Percentiles rank a stretch among this genome's conserved stretches.
Conservation (phyloP, 106 monocot genomes). For the Xerophyta viscosa region DNA sequence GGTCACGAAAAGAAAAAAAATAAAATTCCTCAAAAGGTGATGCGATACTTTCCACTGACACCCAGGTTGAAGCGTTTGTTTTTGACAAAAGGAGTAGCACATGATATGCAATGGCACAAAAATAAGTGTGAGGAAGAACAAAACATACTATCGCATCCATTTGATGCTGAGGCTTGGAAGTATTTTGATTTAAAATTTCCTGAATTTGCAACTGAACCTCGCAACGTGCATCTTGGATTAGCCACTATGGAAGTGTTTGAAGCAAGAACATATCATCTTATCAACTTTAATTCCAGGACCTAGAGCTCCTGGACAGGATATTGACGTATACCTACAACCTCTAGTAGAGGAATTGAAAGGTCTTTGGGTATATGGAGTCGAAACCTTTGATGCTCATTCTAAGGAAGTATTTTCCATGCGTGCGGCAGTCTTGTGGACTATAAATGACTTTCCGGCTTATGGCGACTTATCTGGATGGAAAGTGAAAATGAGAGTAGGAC, state of each 20-base stretch:
- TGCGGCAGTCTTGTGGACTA: slow-evolving; percentile 20
- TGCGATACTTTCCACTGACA: slow-evolving; percentile 8
- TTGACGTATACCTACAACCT: slow-evolving; percentile 18
- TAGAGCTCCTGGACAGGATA: slow-evolving; percentile 4
- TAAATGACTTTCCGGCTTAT: slow-evolving; percentile 20
- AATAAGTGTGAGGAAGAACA: not conserved
- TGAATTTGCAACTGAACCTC: slow-evolving; percentile 2
- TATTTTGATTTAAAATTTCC: not conserved
- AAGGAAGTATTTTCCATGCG: slow-evolving; percentile 10
- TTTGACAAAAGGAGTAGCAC: not conserved
- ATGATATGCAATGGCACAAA: slow-evolving; percentile 11
- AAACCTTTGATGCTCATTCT: slow-evolving; percentile 8
- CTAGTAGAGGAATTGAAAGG: slow-evolving; percentile 11
- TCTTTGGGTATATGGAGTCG: not conserved
- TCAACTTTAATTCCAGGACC: slow-evolving; percentile 11
- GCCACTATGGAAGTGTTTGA: slow-evolving; percentile 18
- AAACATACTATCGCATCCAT: slow-evolving; percentile 5
- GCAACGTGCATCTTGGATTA: slow-evolving; percentile 10
- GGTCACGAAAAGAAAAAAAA: not conserved
- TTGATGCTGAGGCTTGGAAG: slow-evolving; percentile 8
- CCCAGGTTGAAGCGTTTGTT: slow-evolving; percentile 10
- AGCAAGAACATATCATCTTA: slow-evolving; percentile 1
- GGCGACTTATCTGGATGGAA: too few species aligned
- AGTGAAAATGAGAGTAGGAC: too few species aligned
- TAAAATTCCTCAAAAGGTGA: not conserved